Conservation (phyloP, 2,329 filamentous ascomycete genomes). For the Verticillium alfalfae region DNA sequence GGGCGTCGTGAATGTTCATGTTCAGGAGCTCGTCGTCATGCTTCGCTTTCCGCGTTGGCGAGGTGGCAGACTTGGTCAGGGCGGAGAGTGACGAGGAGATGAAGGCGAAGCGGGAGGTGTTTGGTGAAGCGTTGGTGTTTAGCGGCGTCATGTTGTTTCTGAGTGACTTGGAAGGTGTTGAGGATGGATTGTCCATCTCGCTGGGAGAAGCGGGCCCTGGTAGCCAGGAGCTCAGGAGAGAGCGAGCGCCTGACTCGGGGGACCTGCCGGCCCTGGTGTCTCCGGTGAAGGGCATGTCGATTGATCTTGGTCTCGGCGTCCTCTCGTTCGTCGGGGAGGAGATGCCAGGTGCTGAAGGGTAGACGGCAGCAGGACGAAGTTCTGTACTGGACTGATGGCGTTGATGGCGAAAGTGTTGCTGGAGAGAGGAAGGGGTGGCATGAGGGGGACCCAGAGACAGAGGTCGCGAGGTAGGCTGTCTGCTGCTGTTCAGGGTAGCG, state of each 20-base stretch:
- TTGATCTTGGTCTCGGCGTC: slow-evolving; percentile 13
- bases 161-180: slow-evolving; percentile 7
- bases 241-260: slow-evolving; percentile 18
- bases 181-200: slow-evolving; percentile 12
- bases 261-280: slow-evolving; percentile 25
- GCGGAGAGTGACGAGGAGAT: slow-evolving; percentile 40
- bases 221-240: slow-evolving; percentile 23
- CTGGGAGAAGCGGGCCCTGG: slow-evolving; percentile 19
- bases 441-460: not conserved
- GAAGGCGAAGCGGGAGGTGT: slow-evolving; percentile 38
- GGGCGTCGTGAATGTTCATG: slow-evolving; percentile 47
- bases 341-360: slow-evolving; percentile 16
- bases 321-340: slow-evolving; percentile 12
- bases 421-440: slow-evolving; percentile 4
- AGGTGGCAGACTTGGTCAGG: slow-evolving; percentile 29
- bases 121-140: slow-evolving; percentile 17
- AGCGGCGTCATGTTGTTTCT: slow-evolving; percentile 22
- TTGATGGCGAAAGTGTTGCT: slow-evolving; percentile 16
- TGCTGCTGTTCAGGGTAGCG: not conserved
- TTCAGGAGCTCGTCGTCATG: slow-evolving; percentile 45
- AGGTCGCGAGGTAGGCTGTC: not conserved
- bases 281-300: slow-evolving; percentile 36
- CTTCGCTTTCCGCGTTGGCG: slow-evolving; percentile 13
- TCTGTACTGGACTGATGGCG: slow-evolving; percentile 30
- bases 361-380: slow-evolving; percentile 17